Conservation (phyloP, 2,329 filamentous ascomycete species). For the Apiospora aurea region DNA sequence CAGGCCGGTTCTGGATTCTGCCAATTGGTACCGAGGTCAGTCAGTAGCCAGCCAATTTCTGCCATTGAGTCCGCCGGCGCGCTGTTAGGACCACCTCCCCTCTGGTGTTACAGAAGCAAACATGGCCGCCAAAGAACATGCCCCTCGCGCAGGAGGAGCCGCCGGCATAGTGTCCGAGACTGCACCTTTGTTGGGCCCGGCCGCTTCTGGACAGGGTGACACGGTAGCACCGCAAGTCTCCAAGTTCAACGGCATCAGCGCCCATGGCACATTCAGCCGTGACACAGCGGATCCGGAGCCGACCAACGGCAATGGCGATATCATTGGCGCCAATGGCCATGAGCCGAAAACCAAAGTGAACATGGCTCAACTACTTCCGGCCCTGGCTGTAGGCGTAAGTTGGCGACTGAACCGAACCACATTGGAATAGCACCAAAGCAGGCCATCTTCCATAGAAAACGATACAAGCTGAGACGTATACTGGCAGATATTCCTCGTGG, state of each 20-base stretch:
- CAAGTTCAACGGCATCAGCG: not conserved
- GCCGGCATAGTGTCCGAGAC: conserved; percentile 8
- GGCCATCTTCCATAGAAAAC: not conserved
- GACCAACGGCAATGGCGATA: conserved; percentile 35
- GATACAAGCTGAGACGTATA: not conserved
- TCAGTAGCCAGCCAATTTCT: not conserved
- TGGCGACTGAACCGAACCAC: no score
- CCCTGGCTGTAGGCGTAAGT: conserved; percentile 38
- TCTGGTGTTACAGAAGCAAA: not conserved
- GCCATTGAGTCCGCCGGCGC: not conserved
- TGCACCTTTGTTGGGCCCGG: conserved; percentile 2
- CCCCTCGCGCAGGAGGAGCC: not conserved
- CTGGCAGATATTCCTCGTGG: conserved; percentile 72
- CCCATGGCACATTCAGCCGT: not conserved
- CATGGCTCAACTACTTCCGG: conserved; percentile 38
- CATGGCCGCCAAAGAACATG: not conserved
- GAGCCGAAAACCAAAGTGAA: conserved; percentile 37
- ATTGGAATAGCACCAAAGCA: not conserved
- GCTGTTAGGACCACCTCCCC: not conserved
- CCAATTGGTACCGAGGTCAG: not conserved
- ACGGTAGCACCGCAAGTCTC: not conserved
- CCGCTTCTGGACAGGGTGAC: not conserved
- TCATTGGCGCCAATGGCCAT: conserved; percentile 37
- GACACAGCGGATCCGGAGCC: not conserved
- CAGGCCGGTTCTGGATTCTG: not conserved